Percentiles rank a stretch among this genome's conserved stretches.
phyloP scores from a whole-genome alignment of 805 yeast species.

The Kodamaea kaohsiungensis region DNA sequence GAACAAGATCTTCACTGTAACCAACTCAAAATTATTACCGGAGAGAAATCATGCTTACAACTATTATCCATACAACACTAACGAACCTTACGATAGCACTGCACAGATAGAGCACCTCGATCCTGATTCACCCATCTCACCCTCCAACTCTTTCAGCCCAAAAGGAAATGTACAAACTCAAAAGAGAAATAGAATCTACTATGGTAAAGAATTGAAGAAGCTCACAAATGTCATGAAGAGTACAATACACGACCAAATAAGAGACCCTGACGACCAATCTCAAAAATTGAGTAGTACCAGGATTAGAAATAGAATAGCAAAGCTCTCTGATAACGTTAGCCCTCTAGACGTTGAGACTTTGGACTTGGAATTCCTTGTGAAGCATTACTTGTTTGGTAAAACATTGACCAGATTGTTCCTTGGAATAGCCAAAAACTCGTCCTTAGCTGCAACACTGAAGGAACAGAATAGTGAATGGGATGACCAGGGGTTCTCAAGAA shows the following conservation, averaged over 20 bases:
- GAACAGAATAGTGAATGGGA: constrained; percentile 6
- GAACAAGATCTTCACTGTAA: constrained; percentile 33
- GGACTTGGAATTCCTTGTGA: constrained; percentile 37
- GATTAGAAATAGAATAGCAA: constrained; percentile 35
- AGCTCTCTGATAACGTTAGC: constrained; percentile 33
- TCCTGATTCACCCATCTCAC: neutral
- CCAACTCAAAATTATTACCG: constrained; percentile 33
- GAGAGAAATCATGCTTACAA: constrained; percentile 4
- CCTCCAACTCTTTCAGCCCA: constrained; percentile 4
- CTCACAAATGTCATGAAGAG: constrained; percentile 68
- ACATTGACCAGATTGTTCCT: constrained; percentile 34
- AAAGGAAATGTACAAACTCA: constrained; percentile 5
- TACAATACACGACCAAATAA: constrained; percentile 63
- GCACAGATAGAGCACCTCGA: neutral
- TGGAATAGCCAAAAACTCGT: constrained; percentile 16
- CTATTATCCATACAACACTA: neutral
- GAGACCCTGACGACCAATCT: constrained; percentile 11
- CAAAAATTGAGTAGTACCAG: constrained; percentile 26
- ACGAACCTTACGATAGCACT: neutral
- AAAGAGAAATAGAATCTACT: constrained; percentile 30
- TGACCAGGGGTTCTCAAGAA: neutral
- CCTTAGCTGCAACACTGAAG: neutral
- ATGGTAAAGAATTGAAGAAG: constrained; percentile 47
- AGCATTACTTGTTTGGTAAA: constrained; percentile 33
- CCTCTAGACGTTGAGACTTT: constrained; percentile 44